Conservation (phyloP, 2,329 filamentous ascomycete species). For the Penicillium aurantiogriseum region DNA sequence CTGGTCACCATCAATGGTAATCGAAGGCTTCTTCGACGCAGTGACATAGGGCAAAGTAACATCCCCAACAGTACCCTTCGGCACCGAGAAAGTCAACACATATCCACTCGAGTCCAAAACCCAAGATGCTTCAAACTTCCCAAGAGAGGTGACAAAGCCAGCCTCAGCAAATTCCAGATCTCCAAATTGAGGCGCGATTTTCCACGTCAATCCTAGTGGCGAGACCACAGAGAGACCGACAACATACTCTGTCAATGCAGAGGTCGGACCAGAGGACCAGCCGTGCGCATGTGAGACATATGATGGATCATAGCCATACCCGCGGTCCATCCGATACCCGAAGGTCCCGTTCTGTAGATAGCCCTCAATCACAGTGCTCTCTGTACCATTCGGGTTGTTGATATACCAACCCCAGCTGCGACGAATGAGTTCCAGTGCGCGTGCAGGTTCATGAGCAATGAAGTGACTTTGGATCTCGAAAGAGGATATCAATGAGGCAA, state of each 20-base stretch:
- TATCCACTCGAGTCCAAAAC: slow-evolving; percentile 17
- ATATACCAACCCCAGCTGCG: slow-evolving; percentile 62
- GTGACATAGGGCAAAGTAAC: slow-evolving; percentile 25
- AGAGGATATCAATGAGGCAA: slow-evolving; percentile 58
- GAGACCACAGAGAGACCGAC: slow-evolving; percentile 46
- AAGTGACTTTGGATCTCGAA: slow-evolving; percentile 62
- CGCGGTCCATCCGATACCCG: slow-evolving; percentile 54
- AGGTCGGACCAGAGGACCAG: slow-evolving; percentile 46
- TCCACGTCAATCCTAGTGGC: slow-evolving; percentile 45
- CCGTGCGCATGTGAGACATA: slow-evolving; percentile 47
- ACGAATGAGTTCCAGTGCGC: slow-evolving; percentile 58
- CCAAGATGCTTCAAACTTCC: slow-evolving; percentile 38
- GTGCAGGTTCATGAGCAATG: slow-evolving; percentile 45
- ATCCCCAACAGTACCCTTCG: slow-evolving; percentile 22
- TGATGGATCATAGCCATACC: slow-evolving; percentile 51
- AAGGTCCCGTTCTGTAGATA: slow-evolving; percentile 58
- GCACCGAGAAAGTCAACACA: slow-evolving; percentile 23
- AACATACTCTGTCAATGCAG: slow-evolving; percentile 46
- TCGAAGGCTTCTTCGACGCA: slow-evolving; percentile 22
- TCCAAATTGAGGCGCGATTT: slow-evolving; percentile 45
- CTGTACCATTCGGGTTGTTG: slow-evolving; percentile 56
- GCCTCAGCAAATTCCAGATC: slow-evolving; percentile 45
- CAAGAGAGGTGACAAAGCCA: slow-evolving; percentile 49
- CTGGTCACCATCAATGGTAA: slow-evolving; percentile 24
- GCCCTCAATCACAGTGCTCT: slow-evolving; percentile 60